These are phyloP conservation scores for Penicillium sp. DNA, from an alignment of 2,329 filamentous ascomycete species.

Conservation along the genomic window DNA sequence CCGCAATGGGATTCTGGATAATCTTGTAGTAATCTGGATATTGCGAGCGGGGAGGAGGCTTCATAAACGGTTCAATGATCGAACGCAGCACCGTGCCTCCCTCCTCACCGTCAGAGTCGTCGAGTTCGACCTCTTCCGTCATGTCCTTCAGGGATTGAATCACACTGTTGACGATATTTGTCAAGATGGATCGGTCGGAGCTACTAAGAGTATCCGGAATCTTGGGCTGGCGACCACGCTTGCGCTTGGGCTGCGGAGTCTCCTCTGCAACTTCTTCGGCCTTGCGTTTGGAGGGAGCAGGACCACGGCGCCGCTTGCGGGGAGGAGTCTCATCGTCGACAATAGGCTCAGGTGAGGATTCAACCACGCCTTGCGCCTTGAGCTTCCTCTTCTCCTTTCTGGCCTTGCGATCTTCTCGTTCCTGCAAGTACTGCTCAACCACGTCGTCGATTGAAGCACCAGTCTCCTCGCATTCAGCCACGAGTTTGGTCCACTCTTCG, in stretches of 20 bases:
- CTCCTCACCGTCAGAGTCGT: constrained; percentile 56
- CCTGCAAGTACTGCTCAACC: constrained; percentile 75
- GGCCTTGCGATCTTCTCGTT: constrained; percentile 70
- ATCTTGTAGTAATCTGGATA: constrained; percentile 96
- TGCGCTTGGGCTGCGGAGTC: constrained; percentile 75
- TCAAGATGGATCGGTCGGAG: constrained; percentile 74
- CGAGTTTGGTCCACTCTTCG: constrained; percentile 82
- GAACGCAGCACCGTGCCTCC: constrained; percentile 65
- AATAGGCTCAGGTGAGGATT: constrained; percentile 74
- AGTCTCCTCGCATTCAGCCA: constrained; percentile 4
- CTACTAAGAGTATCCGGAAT: constrained; percentile 65
- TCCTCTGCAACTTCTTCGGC: constrained; percentile 75
- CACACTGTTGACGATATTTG: constrained; percentile 74
- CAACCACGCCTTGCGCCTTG: constrained; percentile 43
- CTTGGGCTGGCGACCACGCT: constrained; percentile 72
- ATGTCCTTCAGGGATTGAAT: constrained; percentile 81
- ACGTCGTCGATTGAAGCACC: constrained; percentile 69
- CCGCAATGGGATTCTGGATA: constrained; percentile 89
- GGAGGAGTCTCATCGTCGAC: constrained; percentile 82
- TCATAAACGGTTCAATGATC: constrained; percentile 92
- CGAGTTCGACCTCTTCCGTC: constrained; percentile 68
- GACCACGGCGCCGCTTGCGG: constrained; percentile 77
- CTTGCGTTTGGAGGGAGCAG: constrained; percentile 77
- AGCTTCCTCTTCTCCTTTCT: constrained; percentile 63
- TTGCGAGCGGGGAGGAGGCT: constrained; percentile 81